Evolutionary conservation across 2,329 filamentous ascomycete genomes (phyloP).

Genomic region (Fusarium sp.): DNA sequence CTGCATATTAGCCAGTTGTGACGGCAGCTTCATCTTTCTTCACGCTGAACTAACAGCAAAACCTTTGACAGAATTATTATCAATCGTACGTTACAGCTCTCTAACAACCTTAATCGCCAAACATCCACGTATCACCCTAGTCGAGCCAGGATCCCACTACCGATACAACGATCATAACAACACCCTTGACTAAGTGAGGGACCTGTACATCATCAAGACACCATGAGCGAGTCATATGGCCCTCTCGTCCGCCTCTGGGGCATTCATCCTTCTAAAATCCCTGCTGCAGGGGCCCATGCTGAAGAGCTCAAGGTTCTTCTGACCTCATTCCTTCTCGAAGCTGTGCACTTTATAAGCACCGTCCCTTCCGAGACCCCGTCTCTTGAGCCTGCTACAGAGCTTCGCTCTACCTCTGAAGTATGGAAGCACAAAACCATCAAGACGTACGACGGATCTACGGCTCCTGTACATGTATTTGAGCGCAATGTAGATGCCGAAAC

Average conservation of each 20-base stretch:
- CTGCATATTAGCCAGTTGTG: slow-evolving; percentile 5
- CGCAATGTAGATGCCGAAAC: slow-evolving; percentile 62
- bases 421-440: slow-evolving; percentile 68
- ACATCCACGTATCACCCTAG: not conserved
- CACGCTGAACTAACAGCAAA: not conserved
- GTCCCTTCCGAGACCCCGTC: slow-evolving; percentile 58
- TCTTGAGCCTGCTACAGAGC: slow-evolving; percentile 38
- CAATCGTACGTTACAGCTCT: not conserved
- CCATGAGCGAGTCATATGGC: slow-evolving; percentile 52
- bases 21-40: not conserved
- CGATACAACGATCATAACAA: slow-evolving; percentile 9
- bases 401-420: slow-evolving; percentile 34
- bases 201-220: slow-evolving; percentile 12
- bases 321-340: slow-evolving; percentile 67
- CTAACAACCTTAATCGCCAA: not conserved
- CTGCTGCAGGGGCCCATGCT: slow-evolving; percentile 54
- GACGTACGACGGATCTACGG: slow-evolving; percentile 62
- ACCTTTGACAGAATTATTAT: not conserved
- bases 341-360: slow-evolving; percentile 68
- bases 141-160: not conserved
- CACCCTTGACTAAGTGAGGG: slow-evolving; percentile 6
- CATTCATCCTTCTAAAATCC: slow-evolving; percentile 63
- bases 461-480: slow-evolving; percentile 67
- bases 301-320: slow-evolving; percentile 66
- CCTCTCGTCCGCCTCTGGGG: slow-evolving; percentile 69